Conservation (phyloP, 805 yeast species). For the Metschnikowia hibisci region DNA sequence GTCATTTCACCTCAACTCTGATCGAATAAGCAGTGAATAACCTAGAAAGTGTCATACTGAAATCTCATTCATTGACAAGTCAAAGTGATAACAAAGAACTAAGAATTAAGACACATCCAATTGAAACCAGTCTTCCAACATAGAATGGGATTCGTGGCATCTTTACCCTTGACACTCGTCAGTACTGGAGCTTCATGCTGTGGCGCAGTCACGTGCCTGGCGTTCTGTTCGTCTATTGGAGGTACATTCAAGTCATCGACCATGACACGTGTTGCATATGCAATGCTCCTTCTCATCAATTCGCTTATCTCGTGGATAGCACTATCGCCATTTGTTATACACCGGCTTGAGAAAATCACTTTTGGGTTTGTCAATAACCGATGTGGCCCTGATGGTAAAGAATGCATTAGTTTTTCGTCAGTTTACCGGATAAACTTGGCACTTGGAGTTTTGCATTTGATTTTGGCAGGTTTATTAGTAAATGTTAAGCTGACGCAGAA, state of each 20-base stretch:
- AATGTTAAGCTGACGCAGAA: constrained; percentile 76
- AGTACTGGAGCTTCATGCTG: constrained; percentile 18
- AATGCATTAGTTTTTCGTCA: constrained; percentile 84
- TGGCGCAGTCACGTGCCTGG: constrained; percentile 58
- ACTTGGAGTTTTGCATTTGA: constrained; percentile 71
- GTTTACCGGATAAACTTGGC: constrained; percentile 93
- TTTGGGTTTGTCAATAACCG: constrained; percentile 65
- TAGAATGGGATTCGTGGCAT: constrained; percentile 18
- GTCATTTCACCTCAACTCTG: background rate
- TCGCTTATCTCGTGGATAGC: constrained; percentile 90
- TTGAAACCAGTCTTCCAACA: background rate
- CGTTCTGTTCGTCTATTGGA: constrained; percentile 48
- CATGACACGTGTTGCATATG: constrained; percentile 85
- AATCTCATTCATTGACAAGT: background rate
- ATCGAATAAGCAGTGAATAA: no score
- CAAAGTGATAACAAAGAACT: no score
- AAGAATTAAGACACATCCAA: background rate
- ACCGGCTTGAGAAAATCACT: constrained; percentile 67
- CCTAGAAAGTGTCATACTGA: no score
- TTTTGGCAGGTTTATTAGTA: constrained; percentile 61
- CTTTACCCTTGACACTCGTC: constrained; percentile 15
- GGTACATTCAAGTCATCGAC: constrained; percentile 70
- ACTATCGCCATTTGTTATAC: constrained; percentile 73
- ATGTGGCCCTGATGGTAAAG: constrained; percentile 69
- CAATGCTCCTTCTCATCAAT: constrained; percentile 69